Evolutionary conservation across 2,329 filamentous ascomycete genomes (phyloP).

Genomic region (Domatiomyces catenatus): DNA sequence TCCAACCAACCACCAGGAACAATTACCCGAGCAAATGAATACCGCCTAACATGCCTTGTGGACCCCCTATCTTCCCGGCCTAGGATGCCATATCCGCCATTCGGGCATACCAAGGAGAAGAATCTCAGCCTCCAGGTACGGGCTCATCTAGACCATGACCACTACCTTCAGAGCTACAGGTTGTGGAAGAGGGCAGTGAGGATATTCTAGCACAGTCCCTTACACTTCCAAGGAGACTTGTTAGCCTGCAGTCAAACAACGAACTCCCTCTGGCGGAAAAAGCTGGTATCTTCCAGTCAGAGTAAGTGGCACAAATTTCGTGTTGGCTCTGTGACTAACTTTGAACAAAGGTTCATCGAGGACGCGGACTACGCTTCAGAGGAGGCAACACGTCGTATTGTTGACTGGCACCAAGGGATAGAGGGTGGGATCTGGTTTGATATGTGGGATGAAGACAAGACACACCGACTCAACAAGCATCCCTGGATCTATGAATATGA

Average conservation of each 20-base stretch:
- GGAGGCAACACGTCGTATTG: conserved; percentile 6
- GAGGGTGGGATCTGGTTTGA: conserved; percentile 18
- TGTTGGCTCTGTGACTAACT: conserved; percentile 1
- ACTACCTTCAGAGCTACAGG: conserved; percentile 9
- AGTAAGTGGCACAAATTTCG: conserved; percentile 1
- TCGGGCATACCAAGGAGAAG: conserved; percentile 6
- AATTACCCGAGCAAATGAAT: conserved; percentile 9
- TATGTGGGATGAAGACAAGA: conserved; percentile 9
- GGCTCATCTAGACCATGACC: conserved; percentile 6
- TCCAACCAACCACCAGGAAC: not conserved
- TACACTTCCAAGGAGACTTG: not conserved
- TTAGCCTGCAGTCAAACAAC: not conserved
- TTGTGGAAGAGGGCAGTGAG: conserved; percentile 4
- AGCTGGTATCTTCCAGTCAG: not conserved
- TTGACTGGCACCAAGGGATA: conserved; percentile 17
- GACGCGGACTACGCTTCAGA: conserved; percentile 2
- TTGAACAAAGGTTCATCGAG: conserved; percentile 2
- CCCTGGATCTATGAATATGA: conserved; percentile 13
- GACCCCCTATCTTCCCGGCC: conserved; percentile 5
- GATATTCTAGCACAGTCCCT: conserved; percentile 2
- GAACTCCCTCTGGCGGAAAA: conserved; percentile 2
- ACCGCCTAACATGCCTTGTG: conserved; percentile 7
- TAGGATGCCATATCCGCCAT: conserved; percentile 8
- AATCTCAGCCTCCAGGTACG: conserved; percentile 12
- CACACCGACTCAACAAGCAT: conserved; percentile 13